Evolutionary conservation across 2,329 filamentous ascomycete species (phyloP), one percentile per base, ranked within the genome.

Genomic region (Stachybotrys elegans): DNA sequence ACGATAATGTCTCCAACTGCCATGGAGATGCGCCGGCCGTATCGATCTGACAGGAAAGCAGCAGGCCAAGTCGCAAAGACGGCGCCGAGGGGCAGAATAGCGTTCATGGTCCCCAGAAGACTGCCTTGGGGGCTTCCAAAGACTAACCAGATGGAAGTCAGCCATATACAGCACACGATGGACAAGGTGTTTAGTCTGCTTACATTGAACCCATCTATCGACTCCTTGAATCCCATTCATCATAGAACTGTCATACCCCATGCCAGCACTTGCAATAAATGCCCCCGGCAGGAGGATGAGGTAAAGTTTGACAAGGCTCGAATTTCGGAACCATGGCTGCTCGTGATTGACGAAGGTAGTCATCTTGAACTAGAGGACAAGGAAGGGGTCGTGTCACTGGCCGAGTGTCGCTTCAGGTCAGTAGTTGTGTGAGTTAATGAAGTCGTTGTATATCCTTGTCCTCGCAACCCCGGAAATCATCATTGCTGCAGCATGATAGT

Each of bases 161-260:
- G n/a, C n/a, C n/a, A n/a, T n/a, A n/a, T n/a, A n/a, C n/a, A n/a
- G n/a, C n/a, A n/a, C n/a, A n/a, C n/a, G n/a, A n/a, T n/a, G n/a
- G n/a, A n/a, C n/a, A n/a, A n/a, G n/a, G n/a, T n/a, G n/a, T n/a
- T n/a, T n/a, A n/a, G n/a, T n/a, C n/a, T n/a, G n/a, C n/a, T n/a
- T n/a, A n/a, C 67, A 67, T 5, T 46, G 35, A 36, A 58, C 54
- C 66, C 66, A 69, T 43, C 60, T 50, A 1, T 50, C 43, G 3
- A 68, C 51, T 12, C 61, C 57, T 48, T 69, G 64, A 6, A 70
- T 56, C 8, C 62, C 58, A 46, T 63, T 63, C 58, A 64, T 60
- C 21, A 60, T 42, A 6, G 56, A 57, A 4, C 58, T 44, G 40
- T 68, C 66, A 32, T 63, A 69, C 22, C 66, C 66, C 43, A 60